Conservation (phyloP, 331 rosid genomes). For the Arachis monticola region DNA sequence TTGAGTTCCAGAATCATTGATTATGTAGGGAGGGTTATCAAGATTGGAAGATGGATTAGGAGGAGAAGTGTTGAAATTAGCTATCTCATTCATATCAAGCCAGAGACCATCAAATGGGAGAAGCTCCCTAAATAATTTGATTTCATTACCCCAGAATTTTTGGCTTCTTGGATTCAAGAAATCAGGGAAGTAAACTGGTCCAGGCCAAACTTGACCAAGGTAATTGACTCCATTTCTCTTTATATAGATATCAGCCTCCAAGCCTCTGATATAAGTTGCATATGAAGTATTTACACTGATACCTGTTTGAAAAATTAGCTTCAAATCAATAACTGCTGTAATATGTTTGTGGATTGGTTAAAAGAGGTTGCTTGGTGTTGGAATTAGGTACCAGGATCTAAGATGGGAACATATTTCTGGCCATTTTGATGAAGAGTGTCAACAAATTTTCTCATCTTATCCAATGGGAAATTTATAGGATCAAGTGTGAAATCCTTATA, state of each 20-base stretch:
- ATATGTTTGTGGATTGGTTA: background rate
- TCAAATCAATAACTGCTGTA: constrained; percentile 8
- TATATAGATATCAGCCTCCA: constrained; percentile 64
- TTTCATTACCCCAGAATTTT: constrained; percentile 68
- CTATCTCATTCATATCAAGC: constrained; percentile 84
- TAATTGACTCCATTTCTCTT: constrained; percentile 68
- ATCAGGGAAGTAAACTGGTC: constrained; percentile 73
- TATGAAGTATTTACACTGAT: constrained; percentile 61
- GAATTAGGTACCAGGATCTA: constrained; percentile 72
- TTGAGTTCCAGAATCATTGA: constrained; percentile 48
- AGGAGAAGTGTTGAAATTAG: constrained; percentile 67
- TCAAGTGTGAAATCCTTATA: constrained; percentile 89
- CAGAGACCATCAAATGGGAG: constrained; percentile 85
- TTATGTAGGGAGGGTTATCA: constrained; percentile 83
- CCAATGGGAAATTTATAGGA: constrained; percentile 77
- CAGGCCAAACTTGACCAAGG: constrained; percentile 86
- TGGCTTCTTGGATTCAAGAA: constrained; percentile 64
- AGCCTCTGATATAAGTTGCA: constrained; percentile 67
- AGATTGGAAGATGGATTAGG: constrained; percentile 58
- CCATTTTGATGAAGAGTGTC: constrained; percentile 66
- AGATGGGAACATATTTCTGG: constrained; percentile 74
- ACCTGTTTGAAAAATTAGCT: constrained; percentile 51
- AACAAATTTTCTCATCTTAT: constrained; percentile 63
- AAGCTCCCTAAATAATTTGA: constrained; percentile 53
- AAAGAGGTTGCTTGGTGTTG: background rate